Conservation (phyloP, 306 rosid species). For the Sophora flavescens region DNA sequence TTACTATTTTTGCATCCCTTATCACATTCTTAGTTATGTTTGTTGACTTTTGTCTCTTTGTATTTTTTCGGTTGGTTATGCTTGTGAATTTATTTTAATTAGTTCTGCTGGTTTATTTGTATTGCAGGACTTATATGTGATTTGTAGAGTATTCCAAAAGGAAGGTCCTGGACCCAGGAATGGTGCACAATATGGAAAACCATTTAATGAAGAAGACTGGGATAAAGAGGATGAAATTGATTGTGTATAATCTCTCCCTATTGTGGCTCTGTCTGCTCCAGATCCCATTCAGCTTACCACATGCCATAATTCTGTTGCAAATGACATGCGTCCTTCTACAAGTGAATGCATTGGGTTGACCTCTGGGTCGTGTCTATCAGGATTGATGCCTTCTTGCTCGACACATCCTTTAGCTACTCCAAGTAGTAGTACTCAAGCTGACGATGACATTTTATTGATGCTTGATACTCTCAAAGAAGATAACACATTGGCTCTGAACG, state of each 20-base stretch:
- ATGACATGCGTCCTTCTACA: constrained; percentile 39
- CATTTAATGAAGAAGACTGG: constrained; percentile 80
- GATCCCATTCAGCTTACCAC: constrained; percentile 29
- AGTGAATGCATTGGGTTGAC: constrained; percentile 40
- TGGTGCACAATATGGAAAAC: constrained; percentile 88
- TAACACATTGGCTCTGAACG: neutral
- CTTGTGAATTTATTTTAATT: constrained; percentile 32
- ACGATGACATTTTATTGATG: constrained; percentile 41
- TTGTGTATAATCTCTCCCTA: constrained; percentile 38
- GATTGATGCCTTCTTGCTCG: constrained; percentile 35
- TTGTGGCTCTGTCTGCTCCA: constrained; percentile 32
- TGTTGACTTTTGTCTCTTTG: neutral
- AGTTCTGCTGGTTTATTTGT: constrained; percentile 43
- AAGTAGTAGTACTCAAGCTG: constrained; percentile 40
- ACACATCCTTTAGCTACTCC: constrained; percentile 40
- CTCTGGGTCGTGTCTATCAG: constrained; percentile 55
- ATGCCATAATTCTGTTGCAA: constrained; percentile 35
- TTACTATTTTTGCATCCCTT: neutral
- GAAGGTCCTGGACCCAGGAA: constrained; percentile 87
- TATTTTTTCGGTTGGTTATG: constrained; percentile 23
- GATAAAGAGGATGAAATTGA: constrained; percentile 58
- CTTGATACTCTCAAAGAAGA: constrained; percentile 42
- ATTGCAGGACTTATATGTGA: constrained; percentile 75
- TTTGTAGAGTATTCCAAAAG: constrained; percentile 75
- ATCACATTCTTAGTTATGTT: neutral